Base-by-base conservation (phyloP, 2,329 filamentous ascomycete genomes). In the Fusarium continuum region DNA sequence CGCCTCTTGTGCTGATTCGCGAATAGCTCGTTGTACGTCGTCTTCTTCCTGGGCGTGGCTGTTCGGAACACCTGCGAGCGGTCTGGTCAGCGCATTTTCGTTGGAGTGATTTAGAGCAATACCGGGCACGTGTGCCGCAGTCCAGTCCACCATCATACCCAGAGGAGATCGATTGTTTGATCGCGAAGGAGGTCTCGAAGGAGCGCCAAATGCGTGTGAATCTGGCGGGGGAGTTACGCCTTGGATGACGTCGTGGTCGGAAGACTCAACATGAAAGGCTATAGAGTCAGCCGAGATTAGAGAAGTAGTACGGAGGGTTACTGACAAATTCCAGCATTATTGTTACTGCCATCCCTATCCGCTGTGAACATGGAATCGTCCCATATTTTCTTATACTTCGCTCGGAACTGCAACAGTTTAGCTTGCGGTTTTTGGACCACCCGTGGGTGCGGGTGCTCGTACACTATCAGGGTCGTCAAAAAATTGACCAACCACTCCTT, bases 141-240 rank as follows among this genome's bases (percentile, higher is more conserved):
- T 77, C 76, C 82, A 81, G 47, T 85, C 81, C 64, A 80, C 75
- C 61, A 84, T 75, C 65, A 76, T 83, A 72, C 81, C 78, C 55
- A 87, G 72, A 8, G 86, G 85, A 28, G 86, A 88, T 68, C 79
- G 80, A 62, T 82, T 82, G 57, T 83, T 84, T 38, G 82, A 79
- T 73, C 86, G 78, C 19, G 87, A 89, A 2, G 87, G 87, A n/a
- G 87, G 87, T 52, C 86, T 80, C 16, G 87, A 88, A 0, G 85
- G 84, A 6, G 83, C 82, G 23, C 76, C 77, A 8, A 75, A 74
- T 29, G 75, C 76, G 54, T 80, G 80, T 39, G 74, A 73, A 31
- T 78, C 77, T 11, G 72, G 70, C 3, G 75, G 75, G 28, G 80
- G 77, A 7, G 80, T 76, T 10, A 79, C 73, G 17, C 80, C 79